Percentiles rank a stretch among this genome's conserved stretches.
These are phyloP conservation scores for Trichoderma sp. DNA, from an alignment of 2,329 filamentous ascomycete species.

Conservation along the genomic window DNA sequence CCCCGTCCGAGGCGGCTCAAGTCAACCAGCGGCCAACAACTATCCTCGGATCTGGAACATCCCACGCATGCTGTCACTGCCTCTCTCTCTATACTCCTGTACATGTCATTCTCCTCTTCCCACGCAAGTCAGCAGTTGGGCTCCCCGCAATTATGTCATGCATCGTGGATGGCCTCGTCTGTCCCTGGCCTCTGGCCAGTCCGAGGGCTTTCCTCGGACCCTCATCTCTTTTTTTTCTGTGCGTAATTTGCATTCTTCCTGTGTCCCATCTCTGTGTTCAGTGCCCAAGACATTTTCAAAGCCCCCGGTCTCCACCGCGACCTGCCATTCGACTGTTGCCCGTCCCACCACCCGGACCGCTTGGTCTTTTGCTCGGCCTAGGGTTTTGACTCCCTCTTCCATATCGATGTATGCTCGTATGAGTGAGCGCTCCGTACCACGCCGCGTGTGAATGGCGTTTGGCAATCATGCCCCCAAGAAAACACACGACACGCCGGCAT, in stretches of 20 bases:
- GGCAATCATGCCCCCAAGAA: slow-evolving; percentile 21
- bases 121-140: slow-evolving; percentile 23
- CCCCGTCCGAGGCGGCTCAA: slow-evolving; percentile 13
- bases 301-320: slow-evolving; percentile 17
- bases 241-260: slow-evolving; percentile 21
- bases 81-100: not conserved
- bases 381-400: slow-evolving; percentile 16
- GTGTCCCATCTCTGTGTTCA: slow-evolving; percentile 18
- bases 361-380: slow-evolving; percentile 18
- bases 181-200: slow-evolving; percentile 16
- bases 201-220: slow-evolving; percentile 14
- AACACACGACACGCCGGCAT: slow-evolving; percentile 25
- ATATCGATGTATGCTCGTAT: slow-evolving; percentile 20
- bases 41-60: slow-evolving; percentile 11
- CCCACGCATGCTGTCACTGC: slow-evolving; percentile 19
- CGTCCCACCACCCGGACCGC: slow-evolving; percentile 20
- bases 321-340: slow-evolving; percentile 10
- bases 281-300: slow-evolving; percentile 20
- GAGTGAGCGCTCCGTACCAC: slow-evolving; percentile 22
- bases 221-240: slow-evolving; percentile 20
- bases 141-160: slow-evolving; percentile 51
- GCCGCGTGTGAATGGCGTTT: slow-evolving; percentile 19
- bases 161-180: slow-evolving; percentile 32
- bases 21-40: slow-evolving; percentile 3
- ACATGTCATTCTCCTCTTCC: slow-evolving; percentile 14